Conservation (phyloP, 345 rosid species). For the Bruguiera sexangula region DNA sequence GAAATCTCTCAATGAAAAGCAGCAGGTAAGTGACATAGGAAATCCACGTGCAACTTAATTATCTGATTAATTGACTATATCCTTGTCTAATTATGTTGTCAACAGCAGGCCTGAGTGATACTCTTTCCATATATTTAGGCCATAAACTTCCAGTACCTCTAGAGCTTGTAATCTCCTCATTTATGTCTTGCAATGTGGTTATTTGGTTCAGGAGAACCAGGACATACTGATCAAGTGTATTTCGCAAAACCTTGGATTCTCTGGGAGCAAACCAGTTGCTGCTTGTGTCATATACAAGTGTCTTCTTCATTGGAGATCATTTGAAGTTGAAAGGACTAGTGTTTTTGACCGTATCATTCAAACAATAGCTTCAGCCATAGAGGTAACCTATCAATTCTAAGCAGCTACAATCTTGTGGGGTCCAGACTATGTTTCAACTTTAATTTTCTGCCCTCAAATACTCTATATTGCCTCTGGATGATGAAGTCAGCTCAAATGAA, state of each 20-base stretch:
- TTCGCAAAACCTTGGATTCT: slow-evolving; percentile 87
- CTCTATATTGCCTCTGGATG: not conserved
- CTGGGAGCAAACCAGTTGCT: slow-evolving; percentile 87
- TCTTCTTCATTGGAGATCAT: slow-evolving; percentile 97
- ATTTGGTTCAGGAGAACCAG: slow-evolving; percentile 74
- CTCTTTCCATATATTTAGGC: too few relatives aligned
- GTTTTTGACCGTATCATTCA: slow-evolving; percentile 97
- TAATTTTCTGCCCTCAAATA: not conserved
- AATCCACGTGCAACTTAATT: slow-evolving; percentile 4
- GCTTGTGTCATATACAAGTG: slow-evolving; percentile 92
- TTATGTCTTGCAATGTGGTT: slow-evolving; percentile 8
- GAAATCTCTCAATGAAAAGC: slow-evolving; percentile 92
- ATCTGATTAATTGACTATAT: not conserved
- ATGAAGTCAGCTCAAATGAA: slow-evolving; percentile 13
- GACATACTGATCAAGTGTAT: slow-evolving; percentile 86
- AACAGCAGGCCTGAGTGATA: too few relatives aligned
- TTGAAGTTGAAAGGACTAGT: slow-evolving; percentile 92
- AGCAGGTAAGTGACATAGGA: slow-evolving; percentile 55
- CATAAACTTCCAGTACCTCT: slow-evolving; percentile 4
- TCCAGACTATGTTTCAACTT: not conserved
- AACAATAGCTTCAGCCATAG: slow-evolving; percentile 84
- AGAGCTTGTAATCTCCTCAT: slow-evolving; percentile 9
- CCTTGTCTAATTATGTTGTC: too few relatives aligned
- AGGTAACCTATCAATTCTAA: slow-evolving; percentile 38
- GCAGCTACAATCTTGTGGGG: not conserved